Conservation (phyloP, 345 rosid species). For the Crucihimalaya himalaica region DNA sequence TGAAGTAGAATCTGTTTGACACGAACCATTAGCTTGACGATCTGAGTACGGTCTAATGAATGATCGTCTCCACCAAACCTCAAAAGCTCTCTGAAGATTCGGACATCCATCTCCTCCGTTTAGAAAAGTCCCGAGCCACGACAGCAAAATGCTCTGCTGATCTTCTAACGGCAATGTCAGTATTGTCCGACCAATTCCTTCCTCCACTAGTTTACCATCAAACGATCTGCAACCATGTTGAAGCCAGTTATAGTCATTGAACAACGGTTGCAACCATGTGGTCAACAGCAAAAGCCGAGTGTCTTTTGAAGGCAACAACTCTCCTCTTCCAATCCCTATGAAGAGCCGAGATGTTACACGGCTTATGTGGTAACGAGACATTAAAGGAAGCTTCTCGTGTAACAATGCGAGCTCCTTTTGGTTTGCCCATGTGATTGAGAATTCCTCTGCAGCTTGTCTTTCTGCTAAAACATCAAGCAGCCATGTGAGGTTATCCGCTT, state of each 20-base stretch:
- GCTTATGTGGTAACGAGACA: slow-evolving; percentile 86
- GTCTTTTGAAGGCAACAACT: slow-evolving; percentile 83
- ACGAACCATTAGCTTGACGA: slow-evolving; percentile 28
- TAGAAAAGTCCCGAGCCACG: slow-evolving; percentile 85
- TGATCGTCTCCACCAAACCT: slow-evolving; percentile 99
- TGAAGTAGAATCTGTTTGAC: slow-evolving; percentile 33
- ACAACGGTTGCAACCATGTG: slow-evolving; percentile 92
- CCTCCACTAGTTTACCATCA: slow-evolving; percentile 89
- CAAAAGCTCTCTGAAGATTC: slow-evolving; percentile 91
- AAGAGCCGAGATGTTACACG: slow-evolving; percentile 76
- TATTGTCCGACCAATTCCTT: slow-evolving; percentile 93
- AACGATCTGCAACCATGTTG: slow-evolving; percentile 89
- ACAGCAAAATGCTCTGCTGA: slow-evolving; percentile 77
- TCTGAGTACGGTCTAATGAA: slow-evolving; percentile 73
- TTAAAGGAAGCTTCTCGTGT: slow-evolving; percentile 66
- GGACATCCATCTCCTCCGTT: slow-evolving; percentile 93
- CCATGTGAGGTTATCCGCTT: slow-evolving; percentile 88
- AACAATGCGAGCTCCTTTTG: slow-evolving; percentile 72
- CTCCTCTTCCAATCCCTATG: slow-evolving; percentile 92
- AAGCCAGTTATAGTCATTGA: slow-evolving; percentile 90
- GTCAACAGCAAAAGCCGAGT: slow-evolving; percentile 65
- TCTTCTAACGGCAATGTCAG: slow-evolving; percentile 89
- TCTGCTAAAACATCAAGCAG: slow-evolving; percentile 82
- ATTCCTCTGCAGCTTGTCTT: slow-evolving; percentile 83
- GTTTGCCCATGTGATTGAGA: slow-evolving; percentile 74